Evolutionary conservation across 768 basidiomycete genomes (phyloP), one percentile per base, ranked within the genome.

Genomic region (Dictyophora rubrovolvata): DNA sequence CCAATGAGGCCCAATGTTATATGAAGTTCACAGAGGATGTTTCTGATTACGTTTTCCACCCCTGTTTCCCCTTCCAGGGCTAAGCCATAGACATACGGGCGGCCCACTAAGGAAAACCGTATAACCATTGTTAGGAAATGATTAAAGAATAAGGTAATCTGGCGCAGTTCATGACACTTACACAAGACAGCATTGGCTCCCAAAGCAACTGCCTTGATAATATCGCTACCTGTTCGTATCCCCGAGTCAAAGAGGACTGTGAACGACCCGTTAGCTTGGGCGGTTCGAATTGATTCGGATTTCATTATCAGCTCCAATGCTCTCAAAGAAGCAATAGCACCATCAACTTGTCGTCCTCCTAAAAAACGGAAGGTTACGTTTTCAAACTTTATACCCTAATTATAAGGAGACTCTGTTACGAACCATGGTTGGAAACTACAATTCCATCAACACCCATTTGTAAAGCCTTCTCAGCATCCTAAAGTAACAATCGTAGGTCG

Each of bases 141-240:
- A 56, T 21, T n/a, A 33, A 54, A 14, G 57, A 42, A 28, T 28
- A 28, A 37, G 59, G 35, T 20, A 49, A 48, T 21, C 9, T 51
- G 21, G 18, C 14, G 34, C 9, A 17, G 8, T 47, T 7, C 35
- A n/a, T 51, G 16, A 77, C 28, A 28, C 87, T 64, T 63, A 89
- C 83, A 74, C 18, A 93, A 69, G 16, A 93, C 83, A 8, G 75
- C 89, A 64, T 93, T 85, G 8, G 93, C 92, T 47, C 93, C 91
- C 0, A 94, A 75, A 1, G 90, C 90, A 28, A 93, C 71, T 0
- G 93, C 92, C 69, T 89, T 89, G 70, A 91, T 76, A 50, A 93
- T 80, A 62, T 95, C 93, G 48, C 82, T 80, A 11, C 89, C 92
- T 0, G 85, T 87, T 48, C 92, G 81, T 60, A 93, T 85, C 7